Percentiles rank a stretch among this genome's conserved stretches.
Evolutionary conservation across 192 early-diverging fungal species (phyloP).

Genomic region (Backusella tarrabulga): DNA sequence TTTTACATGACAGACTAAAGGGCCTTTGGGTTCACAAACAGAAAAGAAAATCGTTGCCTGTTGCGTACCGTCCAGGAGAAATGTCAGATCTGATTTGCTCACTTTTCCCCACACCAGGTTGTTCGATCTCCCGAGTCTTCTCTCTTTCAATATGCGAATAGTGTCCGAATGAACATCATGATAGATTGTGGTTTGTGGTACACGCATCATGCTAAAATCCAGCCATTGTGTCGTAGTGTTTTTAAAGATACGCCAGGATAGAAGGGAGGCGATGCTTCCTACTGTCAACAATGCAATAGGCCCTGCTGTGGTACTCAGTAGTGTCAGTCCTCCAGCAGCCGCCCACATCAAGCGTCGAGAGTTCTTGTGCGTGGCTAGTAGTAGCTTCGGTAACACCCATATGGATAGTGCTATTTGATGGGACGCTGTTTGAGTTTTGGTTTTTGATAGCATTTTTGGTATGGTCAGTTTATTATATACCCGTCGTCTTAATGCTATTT

Average conservation of each 20-base stretch:
- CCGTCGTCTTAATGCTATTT: background rate
- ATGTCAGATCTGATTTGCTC: background rate
- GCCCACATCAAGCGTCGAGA: background rate
- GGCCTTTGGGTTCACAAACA: background rate
- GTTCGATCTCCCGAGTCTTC: background rate
- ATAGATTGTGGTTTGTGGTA: background rate
- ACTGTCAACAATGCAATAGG: background rate
- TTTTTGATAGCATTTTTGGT: background rate
- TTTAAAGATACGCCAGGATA: background rate
- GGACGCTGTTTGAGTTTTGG: background rate
- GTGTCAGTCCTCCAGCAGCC: constrained; percentile 3
- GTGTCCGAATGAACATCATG: background rate
- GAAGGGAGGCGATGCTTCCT: background rate
- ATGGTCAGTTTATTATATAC: background rate
- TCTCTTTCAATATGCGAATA: background rate
- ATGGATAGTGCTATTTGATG: background rate
- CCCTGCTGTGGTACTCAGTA: background rate
- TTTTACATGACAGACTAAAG: background rate
- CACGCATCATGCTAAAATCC: background rate
- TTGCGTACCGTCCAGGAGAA: background rate
- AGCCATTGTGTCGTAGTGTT: background rate
- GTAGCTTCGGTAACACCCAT: background rate
- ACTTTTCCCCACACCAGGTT: background rate
- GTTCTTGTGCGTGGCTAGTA: background rate
- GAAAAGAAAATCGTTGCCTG: background rate